A percentile compares a stretch with the other conserved stretches of the same genome.
These are phyloP conservation scores for Phytophthora ohioensis DNA, from an alignment of 352 stramenopile species.

Conservation along the genomic window DNA sequence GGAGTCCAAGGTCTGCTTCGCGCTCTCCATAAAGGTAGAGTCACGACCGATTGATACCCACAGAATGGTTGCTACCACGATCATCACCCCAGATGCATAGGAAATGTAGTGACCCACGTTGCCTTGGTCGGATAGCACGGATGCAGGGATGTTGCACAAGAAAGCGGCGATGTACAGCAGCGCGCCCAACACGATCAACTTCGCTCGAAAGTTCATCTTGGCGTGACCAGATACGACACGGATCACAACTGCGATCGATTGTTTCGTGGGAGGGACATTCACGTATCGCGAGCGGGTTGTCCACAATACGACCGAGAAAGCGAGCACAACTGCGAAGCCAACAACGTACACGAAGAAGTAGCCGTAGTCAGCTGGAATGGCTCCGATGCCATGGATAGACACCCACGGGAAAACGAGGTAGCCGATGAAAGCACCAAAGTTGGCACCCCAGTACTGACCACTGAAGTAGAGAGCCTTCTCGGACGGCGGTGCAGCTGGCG, in stretches of 20 bases:
- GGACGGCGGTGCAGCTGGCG: constrained; percentile 41
- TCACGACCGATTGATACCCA: constrained; percentile 58
- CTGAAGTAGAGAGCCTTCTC: constrained; percentile 79
- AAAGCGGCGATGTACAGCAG: constrained; percentile 47
- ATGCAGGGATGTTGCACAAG: constrained; percentile 59
- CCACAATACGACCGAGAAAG: constrained; percentile 49
- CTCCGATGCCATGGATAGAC: constrained; percentile 68
- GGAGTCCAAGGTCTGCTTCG: constrained; percentile 54
- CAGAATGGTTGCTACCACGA: constrained; percentile 42
- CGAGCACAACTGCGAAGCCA: constrained; percentile 47
- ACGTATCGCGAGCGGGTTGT: constrained; percentile 55
- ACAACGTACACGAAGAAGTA: constrained; percentile 71
- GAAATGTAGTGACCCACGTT: constrained; percentile 50
- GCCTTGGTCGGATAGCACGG: constrained; percentile 50
- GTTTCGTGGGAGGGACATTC: constrained; percentile 42
- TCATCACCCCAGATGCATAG: constrained; percentile 47
- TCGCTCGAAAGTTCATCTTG: constrained; percentile 34
- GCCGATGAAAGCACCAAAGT: constrained; percentile 73
- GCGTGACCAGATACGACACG: constrained; percentile 41
- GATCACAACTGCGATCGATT: constrained; percentile 54
- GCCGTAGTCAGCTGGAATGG: constrained; percentile 46
- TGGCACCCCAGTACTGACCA: constrained; percentile 86
- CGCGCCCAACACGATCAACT: constrained; percentile 48
- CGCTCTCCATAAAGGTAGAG: constrained; percentile 51
- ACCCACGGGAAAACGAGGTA: constrained; percentile 84